Evolutionary conservation across 805 yeast species (phyloP), one percentile per base, ranked within the genome.

Genomic region (Huiozyma sinensis): DNA sequence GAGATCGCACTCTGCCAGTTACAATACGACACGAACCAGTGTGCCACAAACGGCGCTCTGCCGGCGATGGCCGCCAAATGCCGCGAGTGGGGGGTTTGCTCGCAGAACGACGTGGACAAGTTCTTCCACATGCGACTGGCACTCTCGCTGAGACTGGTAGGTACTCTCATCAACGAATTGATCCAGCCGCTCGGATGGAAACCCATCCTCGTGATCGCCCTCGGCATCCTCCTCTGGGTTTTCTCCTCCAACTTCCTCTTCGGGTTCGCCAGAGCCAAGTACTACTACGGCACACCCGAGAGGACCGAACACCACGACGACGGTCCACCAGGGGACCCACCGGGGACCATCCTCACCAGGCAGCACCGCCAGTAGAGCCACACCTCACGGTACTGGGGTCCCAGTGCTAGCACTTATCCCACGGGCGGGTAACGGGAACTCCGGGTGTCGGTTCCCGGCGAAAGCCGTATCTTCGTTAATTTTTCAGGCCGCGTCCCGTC

Each of bases 161-260:
- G 88, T 0, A 62, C 75, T 40, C 65, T 82, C 11, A 51, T 81
- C 8, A 79, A 81, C 52, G 73, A 81, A 0, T 66, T 83, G 44
- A 67, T 82, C 13, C 85, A 82, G 50, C 88, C 87, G 0, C 69
- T 83, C 38, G 80, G 85, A 3, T 62, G 72, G 48, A 79, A 81
- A 56, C 75, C 82, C 13, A 66, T 79, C 38, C 32, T 69, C 4
- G 69, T 78, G 4, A 54, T 75, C 9, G 50, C 68, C 4, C 50
- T 69, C 7, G 63, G 61, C 1, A 47, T 71, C 8, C 52, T 69
- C 0, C 64, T 70, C n/a, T 64, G 76, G 65, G 55, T 73, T 13
- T 82, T 80, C 55, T 67, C 73, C 4, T 72, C 79, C 28, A 83
- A 83, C 55, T 77, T 82, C 49, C 60, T 76, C 3, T 75, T 79